Evolutionary conservation across 1,284 basidiomycete species (phyloP).

Genomic region (Irpex lacteus): DNA sequence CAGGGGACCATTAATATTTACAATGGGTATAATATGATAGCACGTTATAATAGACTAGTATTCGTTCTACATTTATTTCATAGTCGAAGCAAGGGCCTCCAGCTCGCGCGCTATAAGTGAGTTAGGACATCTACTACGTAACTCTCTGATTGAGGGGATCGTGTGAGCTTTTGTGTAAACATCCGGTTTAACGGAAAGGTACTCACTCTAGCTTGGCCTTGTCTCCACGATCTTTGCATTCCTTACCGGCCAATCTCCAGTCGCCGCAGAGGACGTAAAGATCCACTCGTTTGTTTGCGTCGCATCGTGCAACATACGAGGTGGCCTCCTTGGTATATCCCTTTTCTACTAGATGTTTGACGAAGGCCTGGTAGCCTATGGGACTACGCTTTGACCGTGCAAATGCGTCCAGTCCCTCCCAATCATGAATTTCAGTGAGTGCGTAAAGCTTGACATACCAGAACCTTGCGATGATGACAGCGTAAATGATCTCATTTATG

Average conservation of each 20-base stretch:
- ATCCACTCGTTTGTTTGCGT: constrained; percentile 78
- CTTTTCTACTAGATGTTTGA: constrained; percentile 72
- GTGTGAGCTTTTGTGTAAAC: not conserved
- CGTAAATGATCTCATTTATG: not conserved
- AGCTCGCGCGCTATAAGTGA: constrained; percentile 76
- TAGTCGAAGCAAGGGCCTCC: constrained; percentile 62
- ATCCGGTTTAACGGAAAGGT: not conserved
- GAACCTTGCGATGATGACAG: constrained; percentile 52
- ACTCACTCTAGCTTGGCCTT: constrained; percentile 80
- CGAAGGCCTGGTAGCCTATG: constrained; percentile 94
- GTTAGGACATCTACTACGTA: constrained; percentile 72
- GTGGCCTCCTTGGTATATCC: constrained; percentile 75
- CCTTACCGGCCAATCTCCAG: constrained; percentile 83
- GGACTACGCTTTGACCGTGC: constrained; percentile 86
- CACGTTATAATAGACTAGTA: not conserved
- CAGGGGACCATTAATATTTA: not conserved
- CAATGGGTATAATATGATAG: not conserved
- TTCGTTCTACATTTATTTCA: constrained; percentile 47
- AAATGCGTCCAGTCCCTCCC: constrained; percentile 81
- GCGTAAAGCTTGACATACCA: constrained; percentile 91
- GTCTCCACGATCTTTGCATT: constrained; percentile 85
- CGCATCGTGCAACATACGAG: constrained; percentile 77
- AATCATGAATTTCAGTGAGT: constrained; percentile 75
- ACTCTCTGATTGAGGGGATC: constrained; percentile 43
- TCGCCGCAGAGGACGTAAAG: constrained; percentile 87